Evolutionary conservation across 2,329 filamentous ascomycete genomes (phyloP), one percentile per base, ranked within the genome.

Genomic region (Botrytis galanthina): DNA sequence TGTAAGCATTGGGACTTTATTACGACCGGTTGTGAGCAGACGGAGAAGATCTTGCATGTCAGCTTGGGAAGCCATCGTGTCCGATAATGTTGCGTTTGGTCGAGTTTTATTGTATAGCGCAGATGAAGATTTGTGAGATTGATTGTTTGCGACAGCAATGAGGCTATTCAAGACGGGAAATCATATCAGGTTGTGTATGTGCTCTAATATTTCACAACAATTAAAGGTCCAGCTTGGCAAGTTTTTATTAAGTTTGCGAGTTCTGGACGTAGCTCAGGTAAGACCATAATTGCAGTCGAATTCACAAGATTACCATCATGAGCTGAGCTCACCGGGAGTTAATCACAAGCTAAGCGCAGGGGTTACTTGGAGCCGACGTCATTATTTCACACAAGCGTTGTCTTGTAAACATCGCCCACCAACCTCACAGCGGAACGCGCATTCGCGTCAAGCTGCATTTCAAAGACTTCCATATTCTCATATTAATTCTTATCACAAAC

Each of bases 1-100:
- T 71, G 85, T 85, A 80, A 90, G 84, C 82, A 90, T 88, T 5
- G 88, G 83, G 70, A 89, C 82, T 78, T 88, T 90, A 71, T 88
- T 87, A 32, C 80, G 78, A 14, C 80, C 80, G 64, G 85, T 84
- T 5, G 87, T 90, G 76, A 91, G 82, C 72, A 90, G 84, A 64
- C 88, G 87, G 71, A 91, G 83, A 26, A 91, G 84, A 78, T 89
- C 88, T 77, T 90, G 88, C 35, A 91, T 81, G 76, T 91, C 88
- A 1, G 86, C 29, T 35, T 70, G 68, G 16, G 68, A 70, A 3
- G 70, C 51, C 70, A 71, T 71, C 9, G 39, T 66, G 26, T 20
- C 44, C 12, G 29, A 8, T 42, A 6, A 8, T 29, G 26, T 57
- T 57, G n/a, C 51, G 51, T 57, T 29, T 57, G 14, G n/a, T 18